These are phyloP conservation scores for Tympanopsis confertula DNA, from an alignment of 2,329 filamentous ascomycete species.

Conservation along the genomic window DNA sequence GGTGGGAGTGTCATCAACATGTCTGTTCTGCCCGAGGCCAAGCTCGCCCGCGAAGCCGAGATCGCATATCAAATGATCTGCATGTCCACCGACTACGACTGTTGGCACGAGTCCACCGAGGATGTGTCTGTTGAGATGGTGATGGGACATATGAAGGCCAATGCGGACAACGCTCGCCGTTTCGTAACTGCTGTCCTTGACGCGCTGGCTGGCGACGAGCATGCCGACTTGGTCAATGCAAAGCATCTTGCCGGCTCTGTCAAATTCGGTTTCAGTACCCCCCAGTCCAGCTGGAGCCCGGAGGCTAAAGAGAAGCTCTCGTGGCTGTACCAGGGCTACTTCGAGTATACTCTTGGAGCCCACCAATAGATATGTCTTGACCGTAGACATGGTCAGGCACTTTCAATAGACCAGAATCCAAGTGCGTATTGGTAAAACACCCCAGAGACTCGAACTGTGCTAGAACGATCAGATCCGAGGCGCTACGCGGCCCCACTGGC, in stretches of 20 bases:
- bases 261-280: slow-evolving; percentile 72
- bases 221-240: slow-evolving; percentile 63
- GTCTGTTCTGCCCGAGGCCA: slow-evolving; percentile 88
- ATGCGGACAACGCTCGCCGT: slow-evolving; percentile 73
- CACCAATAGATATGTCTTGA: too few species aligned
- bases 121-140: slow-evolving; percentile 96
- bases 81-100: slow-evolving; percentile 99
- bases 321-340: slow-evolving; percentile 82
- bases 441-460: too few species aligned
- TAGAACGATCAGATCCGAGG: too few species aligned
- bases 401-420: too few species aligned
- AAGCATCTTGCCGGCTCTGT: slow-evolving; percentile 75
- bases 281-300: slow-evolving; percentile 58
- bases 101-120: slow-evolving; percentile 68
- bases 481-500: too few species aligned
- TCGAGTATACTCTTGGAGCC: slow-evolving; percentile 24
- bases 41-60: slow-evolving; percentile 91
- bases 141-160: slow-evolving; percentile 89
- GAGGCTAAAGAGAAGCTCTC: slow-evolving; percentile 70
- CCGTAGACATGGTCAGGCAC: too few species aligned
- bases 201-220: slow-evolving; percentile 67
- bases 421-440: too few species aligned
- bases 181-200: slow-evolving; percentile 82
- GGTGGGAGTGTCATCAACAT: slow-evolving; percentile 96
- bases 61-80: slow-evolving; percentile 97